Evolutionary conservation across 1,139 yeast genomes (phyloP).

Genomic region (Nakaseomyces nivariensis): DNA sequence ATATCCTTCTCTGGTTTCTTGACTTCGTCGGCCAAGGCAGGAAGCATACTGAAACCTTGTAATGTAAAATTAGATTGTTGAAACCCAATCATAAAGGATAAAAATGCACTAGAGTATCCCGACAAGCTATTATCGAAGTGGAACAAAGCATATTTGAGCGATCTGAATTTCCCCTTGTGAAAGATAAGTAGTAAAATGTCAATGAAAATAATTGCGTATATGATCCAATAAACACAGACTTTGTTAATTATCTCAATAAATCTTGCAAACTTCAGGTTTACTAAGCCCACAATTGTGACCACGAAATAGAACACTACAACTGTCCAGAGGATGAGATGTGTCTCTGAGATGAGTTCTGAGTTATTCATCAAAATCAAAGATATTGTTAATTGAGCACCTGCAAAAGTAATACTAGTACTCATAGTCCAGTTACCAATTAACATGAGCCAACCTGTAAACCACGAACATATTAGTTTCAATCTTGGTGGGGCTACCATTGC

Average conservation of each 20-base stretch:
- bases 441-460: conserved; percentile 72
- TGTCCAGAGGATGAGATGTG: conserved; percentile 43
- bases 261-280: conserved; percentile 51
- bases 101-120: conserved; percentile 53
- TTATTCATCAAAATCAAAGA: conserved; percentile 55
- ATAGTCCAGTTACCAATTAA: conserved; percentile 69
- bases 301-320: conserved; percentile 46
- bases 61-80: conserved; percentile 72
- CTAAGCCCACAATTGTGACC: conserved; percentile 49
- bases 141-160: conserved; percentile 51
- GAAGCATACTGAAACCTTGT: conserved; percentile 75
- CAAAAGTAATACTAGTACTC: conserved; percentile 61
- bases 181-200: conserved; percentile 53
- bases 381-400: conserved; percentile 63
- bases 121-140: conserved; percentile 60
- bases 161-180: conserved; percentile 48
- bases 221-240: conserved; percentile 62
- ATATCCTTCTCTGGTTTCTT: conserved; percentile 63
- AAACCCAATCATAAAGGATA: conserved; percentile 65
- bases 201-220: conserved; percentile 59
- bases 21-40: conserved; percentile 77
- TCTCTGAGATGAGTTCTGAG: conserved; percentile 40
- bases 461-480: conserved; percentile 47
- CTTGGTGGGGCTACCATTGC: conserved; percentile 53
- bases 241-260: conserved; percentile 54